Base-by-base conservation (phyloP, 495 filamentous ascomycete genomes). In the Podospora pseudoanserina region DNA sequence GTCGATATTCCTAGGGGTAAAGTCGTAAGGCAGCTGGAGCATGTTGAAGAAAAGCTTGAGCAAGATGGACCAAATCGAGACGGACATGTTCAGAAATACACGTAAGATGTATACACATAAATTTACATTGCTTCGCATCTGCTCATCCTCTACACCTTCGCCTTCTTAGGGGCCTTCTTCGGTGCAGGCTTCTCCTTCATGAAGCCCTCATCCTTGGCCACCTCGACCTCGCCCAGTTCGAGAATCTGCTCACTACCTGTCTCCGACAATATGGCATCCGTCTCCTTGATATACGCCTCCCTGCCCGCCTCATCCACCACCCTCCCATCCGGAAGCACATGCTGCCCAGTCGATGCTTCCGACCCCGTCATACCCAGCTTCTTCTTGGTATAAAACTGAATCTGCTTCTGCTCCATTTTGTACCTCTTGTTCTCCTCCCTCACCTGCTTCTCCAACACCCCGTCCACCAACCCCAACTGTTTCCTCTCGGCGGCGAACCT, bases 401-500 rank as follows among this genome's bases (percentile, higher is more conserved):
- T 71, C 68, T 54, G 80, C 65, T 88, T 72, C 13, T 84, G 86
- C 72, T 84, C 60, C 30, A n/a, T 63, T 3, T 20, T 32, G 54
- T 27, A 26, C 30, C 15, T 20, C 44, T 34, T 16, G 11, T 28
- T 11, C 44, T 66, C 23, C 39, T 19, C 30, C 56, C 16, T 73
- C 69, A 49, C 56, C 63, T 53, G 23, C 49, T 39, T 64, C 67
- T 32, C 63, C 58, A 20, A 44, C 61, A 44, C 59, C 62, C 15
- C 73, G 71, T 49, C 15, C 13, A 77, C 77, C 65, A 84, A 23
- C 0, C 81, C 80, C 15, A 83, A 65, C 0, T 69, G 73, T 13
- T 32, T 78, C 66, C 90, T 81, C 82, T 93, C 79, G 57, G 72
- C 67, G 58, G 77, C 78, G 69, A 92, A 89, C 69, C 85, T 78